Percentiles rank a stretch among this genome's conserved stretches.
These are phyloP conservation scores for Saprolegnia diclina DNA, from an alignment of 352 stramenopile species.

Conservation along the genomic window DNA sequence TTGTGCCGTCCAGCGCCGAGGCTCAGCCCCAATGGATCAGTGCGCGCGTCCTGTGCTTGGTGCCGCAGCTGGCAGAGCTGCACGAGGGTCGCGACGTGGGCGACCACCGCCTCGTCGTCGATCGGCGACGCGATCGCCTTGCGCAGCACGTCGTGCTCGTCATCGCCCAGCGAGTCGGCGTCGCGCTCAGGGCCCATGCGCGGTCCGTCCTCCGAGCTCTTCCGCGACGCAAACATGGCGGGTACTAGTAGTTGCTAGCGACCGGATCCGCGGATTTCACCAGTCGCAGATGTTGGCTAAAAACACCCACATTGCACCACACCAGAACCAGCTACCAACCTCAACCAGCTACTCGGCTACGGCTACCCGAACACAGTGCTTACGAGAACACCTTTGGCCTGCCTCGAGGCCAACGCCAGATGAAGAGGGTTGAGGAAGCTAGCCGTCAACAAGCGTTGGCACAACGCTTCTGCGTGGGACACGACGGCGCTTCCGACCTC, in stretches of 20 bases:
- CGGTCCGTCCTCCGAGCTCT: too few species aligned
- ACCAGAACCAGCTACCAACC: too few species aligned
- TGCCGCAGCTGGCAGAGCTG: background rate
- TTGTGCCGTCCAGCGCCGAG: background rate
- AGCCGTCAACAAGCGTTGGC: too few species aligned
- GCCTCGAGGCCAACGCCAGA: too few species aligned
- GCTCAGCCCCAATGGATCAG: background rate
- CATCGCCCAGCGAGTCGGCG: background rate
- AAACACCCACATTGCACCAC: background rate
- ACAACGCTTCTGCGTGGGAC: too few species aligned
- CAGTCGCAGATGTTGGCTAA: background rate
- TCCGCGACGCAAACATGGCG: background rate
- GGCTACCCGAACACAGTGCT: too few species aligned
- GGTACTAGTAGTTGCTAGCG: background rate
- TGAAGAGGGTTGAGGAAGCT: too few species aligned
- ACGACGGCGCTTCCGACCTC: too few species aligned
- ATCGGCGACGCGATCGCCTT: background rate
- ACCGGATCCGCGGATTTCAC: background rate
- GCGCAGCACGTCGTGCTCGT: background rate
- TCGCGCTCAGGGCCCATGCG: too few species aligned
- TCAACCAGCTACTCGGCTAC: too few species aligned
- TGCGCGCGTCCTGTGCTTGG: background rate
- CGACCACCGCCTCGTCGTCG: slow-evolving; percentile 1
- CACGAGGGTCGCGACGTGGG: background rate
- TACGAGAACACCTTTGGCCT: too few species aligned